Evolutionary conservation across 1,139 yeast genomes (phyloP), one percentile per base, ranked within the genome.

Genomic region (Hyphopichia wangnamkhiaoensis): DNA sequence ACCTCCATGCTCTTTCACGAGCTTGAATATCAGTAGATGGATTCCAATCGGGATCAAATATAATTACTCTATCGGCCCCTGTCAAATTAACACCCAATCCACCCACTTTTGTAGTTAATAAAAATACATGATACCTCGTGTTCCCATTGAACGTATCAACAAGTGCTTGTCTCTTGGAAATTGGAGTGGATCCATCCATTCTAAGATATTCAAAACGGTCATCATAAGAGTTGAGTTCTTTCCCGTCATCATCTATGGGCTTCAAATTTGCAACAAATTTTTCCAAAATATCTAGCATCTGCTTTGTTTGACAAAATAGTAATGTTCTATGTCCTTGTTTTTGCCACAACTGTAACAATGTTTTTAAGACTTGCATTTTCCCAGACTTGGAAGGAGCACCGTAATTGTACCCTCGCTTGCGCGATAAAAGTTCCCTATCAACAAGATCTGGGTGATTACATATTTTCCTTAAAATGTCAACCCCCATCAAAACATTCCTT

Each of bases 21-120:
- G 98, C 98, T 61, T 93, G 98, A 47, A 93, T 77, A 66, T 93
- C 98, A 0, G 98, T 93, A 0, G 97, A 89, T 0, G 98, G 98
- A 55, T 93, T 93, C 98, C 98, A 93, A 59, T 93, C 98, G 0
- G 98, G 98, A 55, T 93, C 98, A 58, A 76, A 93, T 14, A 93
- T 93, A 15, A 93, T 89, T 5, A 93, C 96, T 38, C 98, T 67
- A 52, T 90, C 93, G 0, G 98, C 98, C 4, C 98, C 98, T 0
- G 97, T 93, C 36, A 93, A 63, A 59, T 93, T 93, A 2, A 93
- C 88, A 17, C 98, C 98, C 33, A 93, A 68, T 0, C 98, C 98
- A 19, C 98, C 98, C 2, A 93, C 98, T 54, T 93, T 79, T 0
- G 98, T 93, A 0, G 98, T 93, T 33, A 93, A 67, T 23, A 93